Conservation (phyloP, 331 rosid genomes). For the Arachis monticola region DNA sequence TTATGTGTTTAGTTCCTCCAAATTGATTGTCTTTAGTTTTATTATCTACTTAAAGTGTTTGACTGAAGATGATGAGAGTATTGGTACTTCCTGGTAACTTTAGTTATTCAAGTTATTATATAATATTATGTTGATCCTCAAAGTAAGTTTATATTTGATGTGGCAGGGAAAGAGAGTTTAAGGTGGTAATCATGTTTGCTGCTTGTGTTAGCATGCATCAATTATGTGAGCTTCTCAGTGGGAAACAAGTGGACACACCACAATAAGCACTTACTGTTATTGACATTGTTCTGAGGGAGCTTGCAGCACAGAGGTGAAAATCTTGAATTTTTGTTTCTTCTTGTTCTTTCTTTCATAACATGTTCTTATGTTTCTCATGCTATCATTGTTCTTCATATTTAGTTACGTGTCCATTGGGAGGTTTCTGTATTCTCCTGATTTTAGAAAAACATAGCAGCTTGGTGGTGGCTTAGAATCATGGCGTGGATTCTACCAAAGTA, state of each 20-base stretch:
- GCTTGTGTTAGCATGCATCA: constrained; percentile 54
- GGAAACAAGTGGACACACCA: constrained; percentile 51
- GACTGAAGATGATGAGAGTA: too few species aligned
- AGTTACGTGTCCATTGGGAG: constrained; percentile 53
- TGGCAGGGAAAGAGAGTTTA: constrained; percentile 46
- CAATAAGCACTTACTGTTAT: constrained; percentile 53
- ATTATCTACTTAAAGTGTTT: too few species aligned
- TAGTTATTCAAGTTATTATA: too few species aligned
- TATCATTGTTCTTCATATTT: constrained; percentile 23
- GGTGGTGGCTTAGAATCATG: constrained; percentile 63
- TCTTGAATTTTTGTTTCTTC: too few species aligned
- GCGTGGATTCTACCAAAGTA: constrained; percentile 59
- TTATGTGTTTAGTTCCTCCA: too few species aligned
- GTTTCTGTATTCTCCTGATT: constrained; percentile 53
- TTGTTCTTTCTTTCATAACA: too few species aligned
- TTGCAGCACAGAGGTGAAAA: constrained; percentile 51
- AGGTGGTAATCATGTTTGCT: constrained; percentile 45
- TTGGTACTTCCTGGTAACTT: too few species aligned
- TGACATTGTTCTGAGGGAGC: constrained; percentile 52
- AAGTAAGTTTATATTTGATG: too few species aligned
- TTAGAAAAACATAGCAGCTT: constrained; percentile 50
- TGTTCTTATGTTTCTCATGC: constrained; percentile 1
- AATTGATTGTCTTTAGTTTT: too few species aligned
- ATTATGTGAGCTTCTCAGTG: constrained; percentile 50
- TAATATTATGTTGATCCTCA: too few species aligned